phyloP scores from a whole-genome alignment of 768 basidiomycete species.

The Hericium rajendrae region DNA sequence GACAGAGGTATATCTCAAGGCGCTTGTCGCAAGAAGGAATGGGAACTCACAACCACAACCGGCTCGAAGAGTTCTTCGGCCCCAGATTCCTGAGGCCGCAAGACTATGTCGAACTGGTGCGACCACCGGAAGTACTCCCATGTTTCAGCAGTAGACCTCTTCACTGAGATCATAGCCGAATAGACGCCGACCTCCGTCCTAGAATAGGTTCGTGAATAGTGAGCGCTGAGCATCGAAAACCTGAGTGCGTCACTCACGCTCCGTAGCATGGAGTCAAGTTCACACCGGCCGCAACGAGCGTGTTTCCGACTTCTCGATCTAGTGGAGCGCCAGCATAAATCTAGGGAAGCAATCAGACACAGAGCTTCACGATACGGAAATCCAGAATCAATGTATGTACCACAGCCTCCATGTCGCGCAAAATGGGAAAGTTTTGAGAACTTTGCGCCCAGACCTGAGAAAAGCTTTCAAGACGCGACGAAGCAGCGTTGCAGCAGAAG shows the following conservation, averaged over 20 bases:
- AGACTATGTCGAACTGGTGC: constrained; percentile 15
- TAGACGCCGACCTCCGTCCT: constrained; percentile 15
- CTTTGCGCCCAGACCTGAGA: constrained; percentile 15
- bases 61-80: constrained; percentile 24
- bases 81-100: constrained; percentile 23
- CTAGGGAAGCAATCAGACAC: constrained; percentile 15
- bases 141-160: constrained; percentile 7
- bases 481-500: no score
- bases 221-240: background rate
- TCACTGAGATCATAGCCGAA: background rate
- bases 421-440: constrained; percentile 1
- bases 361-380: no score
- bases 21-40: background rate
- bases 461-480: background rate
- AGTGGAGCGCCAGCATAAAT: constrained; percentile 31
- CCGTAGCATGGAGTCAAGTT: constrained; percentile 26
- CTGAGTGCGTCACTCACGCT: constrained; percentile 17
- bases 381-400: constrained; percentile 2
- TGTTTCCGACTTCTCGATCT: constrained; percentile 25
- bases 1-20: no score
- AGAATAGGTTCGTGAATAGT: background rate
- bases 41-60: constrained; percentile 26
- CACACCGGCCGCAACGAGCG: constrained; percentile 24
- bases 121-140: constrained; percentile 30
- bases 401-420: constrained; percentile 7